These are phyloP conservation scores for Russula sp. DNA, from an alignment of 768 basidiomycete genomes.

Conservation along the genomic window DNA sequence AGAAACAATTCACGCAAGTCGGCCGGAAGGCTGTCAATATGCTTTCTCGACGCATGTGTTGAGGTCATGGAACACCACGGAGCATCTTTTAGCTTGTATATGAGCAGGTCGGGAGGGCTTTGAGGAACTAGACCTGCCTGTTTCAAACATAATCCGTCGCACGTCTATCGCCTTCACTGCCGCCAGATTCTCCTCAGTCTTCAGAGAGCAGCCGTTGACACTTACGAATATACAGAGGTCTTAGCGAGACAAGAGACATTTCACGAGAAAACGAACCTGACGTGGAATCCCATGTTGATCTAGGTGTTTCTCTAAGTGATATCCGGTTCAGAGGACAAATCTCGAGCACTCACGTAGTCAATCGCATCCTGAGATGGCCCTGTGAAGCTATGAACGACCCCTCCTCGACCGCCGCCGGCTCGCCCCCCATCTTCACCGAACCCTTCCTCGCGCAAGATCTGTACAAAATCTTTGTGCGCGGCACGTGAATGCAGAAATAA, in stretches of 20 bases:
- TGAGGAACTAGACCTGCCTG: conserved; percentile 45
- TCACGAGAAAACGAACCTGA: conserved; percentile 42
- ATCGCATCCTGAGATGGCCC: conserved; percentile 58
- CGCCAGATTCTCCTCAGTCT: conserved; percentile 62
- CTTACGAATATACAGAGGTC: conserved; percentile 35
- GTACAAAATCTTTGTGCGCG: conserved; percentile 68
- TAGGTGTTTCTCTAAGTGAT: conserved; percentile 33
- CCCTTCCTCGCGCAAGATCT: conserved; percentile 61
- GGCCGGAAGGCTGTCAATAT: conserved; percentile 49
- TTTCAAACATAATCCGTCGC: conserved; percentile 67
- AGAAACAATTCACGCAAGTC: conserved; percentile 49
- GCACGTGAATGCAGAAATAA: conserved; percentile 79
- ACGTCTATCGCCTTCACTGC: conserved; percentile 54
- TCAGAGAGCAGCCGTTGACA: conserved; percentile 75
- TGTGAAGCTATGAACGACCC: conserved; percentile 83
- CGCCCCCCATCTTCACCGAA: conserved; percentile 56
- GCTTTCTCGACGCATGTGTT: conserved; percentile 56
- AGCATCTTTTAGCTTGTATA: conserved; percentile 46
- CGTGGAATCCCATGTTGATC: conserved; percentile 72
- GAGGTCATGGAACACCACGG: conserved; percentile 73
- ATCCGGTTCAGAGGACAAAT: neutral
- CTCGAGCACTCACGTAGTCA: conserved; percentile 53
- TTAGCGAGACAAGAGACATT: neutral
- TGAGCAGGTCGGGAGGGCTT: neutral
- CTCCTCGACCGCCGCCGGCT: conserved; percentile 57